A percentile compares a stretch with the other conserved stretches of the same genome.
phyloP scores from a whole-genome alignment of 108 stramenopile genomes.

The Cyclotella choctawhatcheeana region DNA sequence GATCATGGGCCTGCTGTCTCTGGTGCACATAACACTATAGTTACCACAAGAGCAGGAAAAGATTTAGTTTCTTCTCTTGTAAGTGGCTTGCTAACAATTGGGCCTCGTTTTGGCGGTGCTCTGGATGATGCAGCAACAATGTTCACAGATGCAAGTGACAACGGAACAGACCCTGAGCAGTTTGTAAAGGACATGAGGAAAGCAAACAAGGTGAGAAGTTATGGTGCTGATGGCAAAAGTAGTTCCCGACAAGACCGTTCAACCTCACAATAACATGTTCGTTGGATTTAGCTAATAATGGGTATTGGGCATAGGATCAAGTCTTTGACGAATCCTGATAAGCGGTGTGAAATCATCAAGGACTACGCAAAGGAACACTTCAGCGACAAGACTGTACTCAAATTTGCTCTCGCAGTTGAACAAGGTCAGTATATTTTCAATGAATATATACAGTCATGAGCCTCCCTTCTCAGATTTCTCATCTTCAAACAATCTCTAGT shows the following conservation, averaged over 20 bases:
- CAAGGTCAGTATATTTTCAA: slow-evolving; percentile 27
- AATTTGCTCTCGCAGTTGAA: slow-evolving; percentile 90
- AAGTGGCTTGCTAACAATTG: slow-evolving; percentile 88
- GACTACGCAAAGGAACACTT: slow-evolving; percentile 86
- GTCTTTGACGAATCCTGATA: slow-evolving; percentile 86
- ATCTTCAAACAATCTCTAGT: no score
- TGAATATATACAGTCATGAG: no score
- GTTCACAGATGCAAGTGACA: slow-evolving; percentile 79
- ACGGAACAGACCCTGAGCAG: slow-evolving; percentile 63
- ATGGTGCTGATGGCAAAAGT: not conserved
- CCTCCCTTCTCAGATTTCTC: no score
- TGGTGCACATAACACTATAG: slow-evolving; percentile 94
- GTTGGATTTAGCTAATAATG: slow-evolving; percentile 73
- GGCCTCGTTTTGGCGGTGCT: slow-evolving; percentile 93
- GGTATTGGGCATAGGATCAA: slow-evolving; percentile 93
- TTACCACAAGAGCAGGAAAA: slow-evolving; percentile 91
- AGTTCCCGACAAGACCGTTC: no score
- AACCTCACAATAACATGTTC: no score
- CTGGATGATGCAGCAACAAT: slow-evolving; percentile 83
- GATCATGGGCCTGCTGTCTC: slow-evolving; percentile 90
- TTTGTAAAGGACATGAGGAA: slow-evolving; percentile 86
- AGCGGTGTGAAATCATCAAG: slow-evolving; percentile 87
- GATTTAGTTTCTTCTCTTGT: slow-evolving; percentile 88
- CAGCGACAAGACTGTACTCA: slow-evolving; percentile 75
- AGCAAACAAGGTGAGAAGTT: slow-evolving; percentile 60